Evolutionary conservation across 1,139 yeast genomes (phyloP), one percentile per base, ranked within the genome.

Genomic region (Trichomonascaceae sp.): DNA sequence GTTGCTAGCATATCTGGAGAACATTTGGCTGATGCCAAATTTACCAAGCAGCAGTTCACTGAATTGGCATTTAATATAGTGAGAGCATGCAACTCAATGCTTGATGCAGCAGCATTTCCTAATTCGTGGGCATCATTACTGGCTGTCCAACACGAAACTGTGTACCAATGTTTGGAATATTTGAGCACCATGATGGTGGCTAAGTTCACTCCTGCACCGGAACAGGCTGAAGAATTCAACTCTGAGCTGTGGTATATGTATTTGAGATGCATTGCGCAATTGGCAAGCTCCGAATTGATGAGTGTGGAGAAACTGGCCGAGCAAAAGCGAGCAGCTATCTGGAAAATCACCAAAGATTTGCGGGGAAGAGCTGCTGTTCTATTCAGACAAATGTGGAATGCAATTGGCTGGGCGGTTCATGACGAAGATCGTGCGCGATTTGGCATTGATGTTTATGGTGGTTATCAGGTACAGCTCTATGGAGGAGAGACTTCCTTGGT

Each of bases 241-340:
- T 81, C 84, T 17, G 71, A 80, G 49, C 68, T 87, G 65, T 72
- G 84, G 57, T 65, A 69, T 30, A 76, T 78, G 50, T 82, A 80
- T 65, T 73, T 85, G 51, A 80, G 78, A 59, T 86, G 82, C 63
- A 68, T 87, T 58, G 79, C 79, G 60, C 75, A 82, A 12, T 71
- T 85, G 47, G 75, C 87, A 27, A 78, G 77, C 55, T 67, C 71
- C 1, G 68, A 64, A 45, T 60, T 66, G 7, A 60, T 69, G 50
- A 67, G 67, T 9, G 62, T 67, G 20, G 71, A 68, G 55, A 61
- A 61, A 45, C 58, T 65, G 58, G 79, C 89, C 1, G 84, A 82
- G 49, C 83, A 87, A 53, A 90, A 95, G 50, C 78, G 85, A 65
- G 83, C 83, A 62, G 91, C 91, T 0, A 82, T 90, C 61, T 74